Base-by-base conservation (phyloP, 345 rosid species). In the Brassica nigra region DNA sequence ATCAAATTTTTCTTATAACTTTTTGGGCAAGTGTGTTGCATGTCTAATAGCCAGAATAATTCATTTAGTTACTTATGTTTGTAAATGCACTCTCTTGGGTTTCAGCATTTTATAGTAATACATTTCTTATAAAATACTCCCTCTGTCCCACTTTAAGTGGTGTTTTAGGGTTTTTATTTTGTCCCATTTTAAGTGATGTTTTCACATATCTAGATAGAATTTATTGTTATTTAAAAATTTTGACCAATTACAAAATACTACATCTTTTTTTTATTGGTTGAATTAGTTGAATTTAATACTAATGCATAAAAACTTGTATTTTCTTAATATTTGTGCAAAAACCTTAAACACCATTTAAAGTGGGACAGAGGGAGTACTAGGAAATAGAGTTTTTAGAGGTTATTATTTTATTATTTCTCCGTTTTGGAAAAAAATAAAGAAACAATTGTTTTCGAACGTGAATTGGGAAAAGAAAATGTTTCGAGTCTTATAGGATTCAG, bases 81-180 rank as follows among this genome's bases (percentile, higher is more conserved):
- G 4, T 30, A 64, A 70, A 65, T 55, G 34, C 4, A 37, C 42
- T 72, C 29, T 78, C 68, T 44, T 78, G 36, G 68, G 66, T 73
- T 66, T 73, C 68, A 42, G 16, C 27, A 37, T 65, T 71, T 63
- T 36, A 15, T 30, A 52, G 7, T 23, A 27, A 2, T 34, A 34
- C 0, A 27, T 3, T 49, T 44, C 5, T 44, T 28, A 16, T 7
- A 9, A 63, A 16, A 14, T 62, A 33, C 8, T 33, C 5, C 36
- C 1, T 6, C 36, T 7, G 36, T 18, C 18, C 18, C 18, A 18
- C 18, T 18, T 18, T 18, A 18, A 18, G 18, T 18, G 18, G 18
- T 18, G 18, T 18, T 18, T 18, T 18, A 18, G 18, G 18, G 18
- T 18, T 18, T 18, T 18, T 18, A 18, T 18, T 18, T 18, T 18